Conservation (phyloP, 2,329 filamentous ascomycete genomes). For the Magnaporthiopsis incrustans region DNA sequence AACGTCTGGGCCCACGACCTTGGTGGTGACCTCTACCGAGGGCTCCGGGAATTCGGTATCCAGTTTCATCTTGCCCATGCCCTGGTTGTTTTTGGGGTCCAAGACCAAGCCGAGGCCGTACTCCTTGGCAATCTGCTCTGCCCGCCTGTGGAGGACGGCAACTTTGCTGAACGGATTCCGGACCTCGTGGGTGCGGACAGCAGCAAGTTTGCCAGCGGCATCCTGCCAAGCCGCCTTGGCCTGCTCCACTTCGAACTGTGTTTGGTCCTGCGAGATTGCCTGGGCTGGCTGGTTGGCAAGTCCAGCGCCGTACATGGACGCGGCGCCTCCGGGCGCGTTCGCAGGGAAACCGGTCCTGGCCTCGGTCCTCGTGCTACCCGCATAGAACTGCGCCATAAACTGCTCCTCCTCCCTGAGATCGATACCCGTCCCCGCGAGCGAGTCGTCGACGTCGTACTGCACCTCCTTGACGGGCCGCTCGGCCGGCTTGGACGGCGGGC, state of each 20-base stretch:
- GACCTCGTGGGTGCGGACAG: conserved; percentile 59
- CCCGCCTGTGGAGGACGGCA: conserved; percentile 50
- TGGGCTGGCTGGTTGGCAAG: conserved; percentile 56
- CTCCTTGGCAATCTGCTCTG: conserved; percentile 49
- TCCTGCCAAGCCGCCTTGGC: conserved; percentile 58
- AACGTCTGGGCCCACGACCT: conserved; percentile 52
- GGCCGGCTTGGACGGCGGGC: conserved; percentile 50
- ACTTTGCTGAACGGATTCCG: conserved; percentile 66
- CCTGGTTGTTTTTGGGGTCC: conserved; percentile 41
- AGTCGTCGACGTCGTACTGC: conserved; percentile 72
- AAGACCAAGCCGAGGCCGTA: conserved; percentile 48
- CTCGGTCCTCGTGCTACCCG: conserved; percentile 34
- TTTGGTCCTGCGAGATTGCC: conserved; percentile 40
- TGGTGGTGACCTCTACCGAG: conserved; percentile 45
- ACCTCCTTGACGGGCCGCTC: conserved; percentile 56
- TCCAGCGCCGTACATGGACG: conserved; percentile 56
- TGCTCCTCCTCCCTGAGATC: conserved; percentile 83
- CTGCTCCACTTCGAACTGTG: conserved; percentile 57
- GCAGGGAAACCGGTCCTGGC: conserved; percentile 45
- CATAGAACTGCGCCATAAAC: conserved; percentile 62
- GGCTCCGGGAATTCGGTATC: conserved; percentile 43
- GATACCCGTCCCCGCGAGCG: conserved; percentile 75
- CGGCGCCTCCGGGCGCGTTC: conserved; percentile 45
- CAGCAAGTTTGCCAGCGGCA: conserved; percentile 54
- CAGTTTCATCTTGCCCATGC: conserved; percentile 39